Conservation (phyloP, 2,329 filamentous ascomycete species). For the Zasmidium cellare region DNA sequence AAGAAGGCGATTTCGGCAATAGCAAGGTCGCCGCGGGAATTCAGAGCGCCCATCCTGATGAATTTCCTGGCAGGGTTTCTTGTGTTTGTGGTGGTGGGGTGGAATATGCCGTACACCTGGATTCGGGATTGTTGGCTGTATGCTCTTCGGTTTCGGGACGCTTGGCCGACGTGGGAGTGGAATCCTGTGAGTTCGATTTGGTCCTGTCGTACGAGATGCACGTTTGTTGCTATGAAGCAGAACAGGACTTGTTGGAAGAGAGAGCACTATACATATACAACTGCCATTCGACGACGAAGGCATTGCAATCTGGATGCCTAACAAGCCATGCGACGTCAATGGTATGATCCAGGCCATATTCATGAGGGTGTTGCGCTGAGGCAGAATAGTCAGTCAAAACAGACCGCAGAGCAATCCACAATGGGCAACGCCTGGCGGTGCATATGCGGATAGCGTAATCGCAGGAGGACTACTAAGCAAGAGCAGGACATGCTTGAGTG, state of each 20-base stretch:
- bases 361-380: background rate
- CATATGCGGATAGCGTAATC: background rate
- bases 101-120: too few relatives aligned
- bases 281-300: background rate
- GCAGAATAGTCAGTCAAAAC: background rate
- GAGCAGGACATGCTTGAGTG: background rate
- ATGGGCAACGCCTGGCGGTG: background rate
- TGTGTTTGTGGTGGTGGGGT: too few relatives aligned
- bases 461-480: background rate
- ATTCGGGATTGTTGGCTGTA: too few relatives aligned
- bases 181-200: background rate
- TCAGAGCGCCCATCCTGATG: conserved; percentile 17
- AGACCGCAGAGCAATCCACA: background rate
- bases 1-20: conserved; percentile 29
- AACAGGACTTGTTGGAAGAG: background rate
- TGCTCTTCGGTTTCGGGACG: too few relatives aligned
- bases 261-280: background rate
- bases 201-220: background rate
- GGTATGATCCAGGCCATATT: background rate
- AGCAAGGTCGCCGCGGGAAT: conserved; percentile 23
- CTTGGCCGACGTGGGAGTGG: background rate
- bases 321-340: background rate
- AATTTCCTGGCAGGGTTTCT: too few relatives aligned
- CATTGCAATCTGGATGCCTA: background rate
- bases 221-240: background rate